Base-by-base conservation (phyloP, 306 rosid genomes). In the Acacia melanoxylon region DNA sequence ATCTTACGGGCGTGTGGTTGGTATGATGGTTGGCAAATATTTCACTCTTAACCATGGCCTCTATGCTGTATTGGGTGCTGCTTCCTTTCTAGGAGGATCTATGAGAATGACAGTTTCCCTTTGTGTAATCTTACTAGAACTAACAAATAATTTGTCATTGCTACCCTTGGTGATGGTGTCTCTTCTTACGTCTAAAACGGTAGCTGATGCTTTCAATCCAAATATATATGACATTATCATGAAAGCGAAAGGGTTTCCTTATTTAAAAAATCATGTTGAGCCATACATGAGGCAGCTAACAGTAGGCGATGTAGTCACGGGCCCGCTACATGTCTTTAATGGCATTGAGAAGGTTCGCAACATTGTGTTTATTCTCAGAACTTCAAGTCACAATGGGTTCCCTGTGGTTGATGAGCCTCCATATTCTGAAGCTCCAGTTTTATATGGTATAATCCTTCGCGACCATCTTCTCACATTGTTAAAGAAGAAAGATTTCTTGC, bases 81-180 rank as follows among this genome's bases (percentile, higher is more conserved):
- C 99, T 83, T 88, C 98, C 42, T 83, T 95, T 76, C 94, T 95
- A 3, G 98, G 99, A 61, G 99, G 99, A 77, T 86, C 99, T 20
- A 95, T 93, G 98, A 90, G 99, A 87, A 90, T 92, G 82, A 92
- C 98, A 2, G 99, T 96, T 85, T 96, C 98, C 48, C 85, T 95
- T 0, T 92, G 97, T 74, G 98, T 96, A 59, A 93, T 96, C 73
- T 86, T 96, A 62, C 93, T 96, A 65, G 99, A 96, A 79, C 70
- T 96, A 76, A 96, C 99, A 59, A 96, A 96, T 78, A 96, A 93
- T 85, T 84, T 96, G 58, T 77, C 92, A 67, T 78, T 96, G 90
- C 85, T 96, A 24, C 99, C 99, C 79, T 54, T 93, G 62, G 86
- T 93, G 86, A 96, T 96, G 98, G 80, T 96, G 85, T 98, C 92